Conservation (phyloP, 2,329 filamentous ascomycete species). For the Lachnellula arida region DNA sequence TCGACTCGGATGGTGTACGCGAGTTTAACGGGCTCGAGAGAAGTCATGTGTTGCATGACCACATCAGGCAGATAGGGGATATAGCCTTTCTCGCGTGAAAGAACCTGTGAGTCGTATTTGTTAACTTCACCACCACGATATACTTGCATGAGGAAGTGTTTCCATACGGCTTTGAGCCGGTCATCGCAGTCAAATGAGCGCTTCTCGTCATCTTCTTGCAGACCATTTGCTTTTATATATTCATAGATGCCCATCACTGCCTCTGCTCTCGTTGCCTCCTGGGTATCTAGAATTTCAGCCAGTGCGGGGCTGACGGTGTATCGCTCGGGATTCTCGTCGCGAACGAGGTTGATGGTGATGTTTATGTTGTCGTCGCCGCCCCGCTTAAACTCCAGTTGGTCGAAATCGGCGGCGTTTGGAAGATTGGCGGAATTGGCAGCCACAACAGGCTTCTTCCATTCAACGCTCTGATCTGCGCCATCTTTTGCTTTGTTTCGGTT, state of each 20-base stretch:
- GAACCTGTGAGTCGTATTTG: slow-evolving; percentile 49
- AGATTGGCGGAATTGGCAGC: slow-evolving; percentile 45
- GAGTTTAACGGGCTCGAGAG: slow-evolving; percentile 76
- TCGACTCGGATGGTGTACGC: slow-evolving; percentile 94
- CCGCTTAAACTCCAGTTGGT: slow-evolving; percentile 86
- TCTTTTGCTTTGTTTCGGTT: slow-evolving; percentile 50
- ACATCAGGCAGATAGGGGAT: slow-evolving; percentile 83
- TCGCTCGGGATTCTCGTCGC: slow-evolving; percentile 81
- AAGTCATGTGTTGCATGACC: slow-evolving; percentile 70
- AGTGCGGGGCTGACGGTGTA: slow-evolving; percentile 75
- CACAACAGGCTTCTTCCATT: slow-evolving; percentile 78
- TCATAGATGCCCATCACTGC: slow-evolving; percentile 93
- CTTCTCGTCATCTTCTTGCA: slow-evolving; percentile 95
- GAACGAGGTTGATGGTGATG: slow-evolving; percentile 78
- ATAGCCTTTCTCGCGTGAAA: slow-evolving; percentile 69
- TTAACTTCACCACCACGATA: background rate
- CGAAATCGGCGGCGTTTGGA: slow-evolving; percentile 70
- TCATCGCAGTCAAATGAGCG: slow-evolving; percentile 89
- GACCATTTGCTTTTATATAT: slow-evolving; percentile 77
- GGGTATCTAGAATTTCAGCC: slow-evolving; percentile 78
- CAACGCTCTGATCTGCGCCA: slow-evolving; percentile 56
- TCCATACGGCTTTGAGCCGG: slow-evolving; percentile 65
- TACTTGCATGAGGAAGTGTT: background rate
- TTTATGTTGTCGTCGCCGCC: slow-evolving; percentile 91
- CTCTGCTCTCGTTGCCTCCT: slow-evolving; percentile 81